These are phyloP conservation scores for Cladochytrium replicatum DNA, from an alignment of 192 early-diverging fungal species.

Conservation along the genomic window DNA sequence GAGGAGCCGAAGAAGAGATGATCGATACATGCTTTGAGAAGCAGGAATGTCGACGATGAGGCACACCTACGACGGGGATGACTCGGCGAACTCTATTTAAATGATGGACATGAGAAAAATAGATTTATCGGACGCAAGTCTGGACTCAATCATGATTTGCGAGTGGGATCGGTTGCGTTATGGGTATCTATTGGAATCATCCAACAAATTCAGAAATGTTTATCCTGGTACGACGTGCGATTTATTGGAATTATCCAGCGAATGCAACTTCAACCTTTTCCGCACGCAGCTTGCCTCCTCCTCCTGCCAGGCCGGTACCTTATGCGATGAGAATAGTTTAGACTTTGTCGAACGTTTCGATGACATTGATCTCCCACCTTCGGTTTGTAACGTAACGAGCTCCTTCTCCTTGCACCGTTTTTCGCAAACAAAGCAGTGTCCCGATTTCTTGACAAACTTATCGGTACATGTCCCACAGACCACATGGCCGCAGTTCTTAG, in stretches of 20 bases:
- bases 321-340: not conserved
- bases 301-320: slow-evolving; percentile 55
- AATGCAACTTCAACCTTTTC: slow-evolving; percentile 58
- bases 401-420: slow-evolving; percentile 56
- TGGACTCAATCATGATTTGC: too few relatives aligned
- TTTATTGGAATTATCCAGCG: too few relatives aligned
- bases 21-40: too few relatives aligned
- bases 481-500: slow-evolving; percentile 63
- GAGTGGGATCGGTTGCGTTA: too few relatives aligned
- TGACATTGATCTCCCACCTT: slow-evolving; percentile 33
- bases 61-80: too few relatives aligned
- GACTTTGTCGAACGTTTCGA: not conserved
- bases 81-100: too few relatives aligned
- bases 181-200: too few relatives aligned
- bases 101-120: too few relatives aligned
- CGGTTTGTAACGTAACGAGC: slow-evolving; percentile 52
- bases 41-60: too few relatives aligned
- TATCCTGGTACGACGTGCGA: too few relatives aligned
- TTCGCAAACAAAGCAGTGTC: slow-evolving; percentile 60
- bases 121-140: too few relatives aligned
- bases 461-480: slow-evolving; percentile 56
- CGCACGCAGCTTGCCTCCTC: slow-evolving; percentile 55
- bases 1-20: slow-evolving; percentile 27
- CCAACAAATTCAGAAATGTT: too few relatives aligned
- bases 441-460: slow-evolving; percentile 58